Percentiles rank a stretch among this genome's conserved stretches.
Conservation (phyloP, 2,329 filamentous ascomycete genomes). For the Magnaporthales sp. region DNA sequence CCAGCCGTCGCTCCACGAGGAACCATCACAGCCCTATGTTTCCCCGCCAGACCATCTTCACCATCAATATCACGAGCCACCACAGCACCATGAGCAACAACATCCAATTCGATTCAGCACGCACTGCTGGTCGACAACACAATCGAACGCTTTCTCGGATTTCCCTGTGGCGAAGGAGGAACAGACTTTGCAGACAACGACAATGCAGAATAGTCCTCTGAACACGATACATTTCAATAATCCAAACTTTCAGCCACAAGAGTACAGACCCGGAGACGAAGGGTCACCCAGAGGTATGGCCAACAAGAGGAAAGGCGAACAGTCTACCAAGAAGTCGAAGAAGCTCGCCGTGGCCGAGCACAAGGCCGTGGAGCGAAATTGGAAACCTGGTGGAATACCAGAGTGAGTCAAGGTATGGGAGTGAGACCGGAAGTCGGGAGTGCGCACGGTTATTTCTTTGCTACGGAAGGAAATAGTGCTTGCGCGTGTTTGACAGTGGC, state of each 20-base stretch:
- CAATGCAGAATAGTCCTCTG: constrained; percentile 59
- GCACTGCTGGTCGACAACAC: constrained; percentile 34
- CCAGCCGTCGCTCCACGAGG: not conserved
- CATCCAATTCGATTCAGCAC: constrained; percentile 44
- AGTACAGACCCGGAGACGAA: constrained; percentile 33
- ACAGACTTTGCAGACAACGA: constrained; percentile 21
- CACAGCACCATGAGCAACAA: constrained; percentile 11
- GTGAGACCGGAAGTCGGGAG: not conserved
- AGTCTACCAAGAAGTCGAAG: not conserved
- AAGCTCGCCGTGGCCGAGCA: not conserved
- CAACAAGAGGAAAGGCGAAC: not conserved
- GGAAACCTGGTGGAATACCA: not conserved
- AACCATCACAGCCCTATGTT: not conserved
- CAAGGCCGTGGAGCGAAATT: not conserved
- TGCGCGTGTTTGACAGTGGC: not conserved
- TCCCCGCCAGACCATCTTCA: not conserved
- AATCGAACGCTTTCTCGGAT: constrained; percentile 6
- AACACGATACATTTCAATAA: constrained; percentile 61
- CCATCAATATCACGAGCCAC: not conserved
- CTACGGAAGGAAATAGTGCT: not conserved
- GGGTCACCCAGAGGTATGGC: constrained; percentile 17
- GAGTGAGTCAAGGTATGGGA: not conserved
- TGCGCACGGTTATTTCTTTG: not conserved
- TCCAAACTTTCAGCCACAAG: constrained; percentile 49
- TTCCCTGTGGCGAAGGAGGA: not conserved